A percentile compares a stretch with the other conserved stretches of the same genome.
Evolutionary conservation across 805 yeast species (phyloP).

Genomic region (Ascoidea asiatica): DNA sequence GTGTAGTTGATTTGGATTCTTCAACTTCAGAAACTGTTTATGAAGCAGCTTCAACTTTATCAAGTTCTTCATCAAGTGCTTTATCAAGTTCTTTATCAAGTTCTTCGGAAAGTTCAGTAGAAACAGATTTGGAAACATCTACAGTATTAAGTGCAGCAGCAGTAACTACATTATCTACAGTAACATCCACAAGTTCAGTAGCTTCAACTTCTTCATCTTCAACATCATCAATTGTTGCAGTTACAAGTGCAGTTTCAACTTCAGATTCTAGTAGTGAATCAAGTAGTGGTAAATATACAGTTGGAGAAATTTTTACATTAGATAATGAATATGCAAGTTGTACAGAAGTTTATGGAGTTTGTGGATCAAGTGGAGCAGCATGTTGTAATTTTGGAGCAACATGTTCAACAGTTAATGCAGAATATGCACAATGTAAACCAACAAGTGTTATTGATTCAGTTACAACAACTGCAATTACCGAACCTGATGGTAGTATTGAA

Average conservation of each 20-base stretch:
- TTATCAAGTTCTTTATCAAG: no score
- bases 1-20: no score
- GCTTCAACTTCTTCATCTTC: not conserved
- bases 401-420: not conserved
- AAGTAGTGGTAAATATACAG: not conserved
- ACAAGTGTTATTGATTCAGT: not conserved
- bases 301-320: not conserved
- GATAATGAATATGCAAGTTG: not conserved
- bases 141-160: no score
- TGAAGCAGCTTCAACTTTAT: no score
- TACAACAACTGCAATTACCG: slow-evolving; percentile 5
- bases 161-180: not conserved
- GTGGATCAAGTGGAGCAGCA: not conserved
- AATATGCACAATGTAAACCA: not conserved
- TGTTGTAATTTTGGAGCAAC: not conserved
- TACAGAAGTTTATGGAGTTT: not conserved
- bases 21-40: no score
- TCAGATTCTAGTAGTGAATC: not conserved
- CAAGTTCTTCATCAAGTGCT: no score
- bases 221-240: not conserved
- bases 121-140: no score
- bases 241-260: not conserved
- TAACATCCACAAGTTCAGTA: not conserved
- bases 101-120: no score
- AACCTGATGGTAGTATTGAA: slow-evolving; percentile 13